Conservation (phyloP, 2,329 filamentous ascomycete species). For the Fusarium pininemorale region DNA sequence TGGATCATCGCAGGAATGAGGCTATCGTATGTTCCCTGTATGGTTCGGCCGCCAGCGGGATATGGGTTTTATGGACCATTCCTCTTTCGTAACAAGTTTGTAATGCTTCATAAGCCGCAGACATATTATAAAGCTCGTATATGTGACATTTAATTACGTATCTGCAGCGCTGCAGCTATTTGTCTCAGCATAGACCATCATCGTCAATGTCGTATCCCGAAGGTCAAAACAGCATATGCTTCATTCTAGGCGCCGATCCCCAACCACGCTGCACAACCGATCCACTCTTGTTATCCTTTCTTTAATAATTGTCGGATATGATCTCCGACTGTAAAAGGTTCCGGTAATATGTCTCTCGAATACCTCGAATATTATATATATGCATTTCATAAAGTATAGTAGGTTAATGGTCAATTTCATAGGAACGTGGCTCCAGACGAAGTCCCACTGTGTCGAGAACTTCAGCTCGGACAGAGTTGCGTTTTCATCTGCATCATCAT, state of each 20-base stretch:
- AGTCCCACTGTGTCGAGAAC: not conserved
- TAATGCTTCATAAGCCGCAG: not conserved
- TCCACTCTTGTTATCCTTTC: not conserved
- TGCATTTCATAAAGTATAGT: not conserved
- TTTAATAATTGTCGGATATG: accelerated
- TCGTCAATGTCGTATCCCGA: not conserved
- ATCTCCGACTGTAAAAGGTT: too few species aligned
- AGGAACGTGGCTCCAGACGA: not conserved
- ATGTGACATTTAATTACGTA: not conserved
- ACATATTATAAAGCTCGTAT: not conserved
- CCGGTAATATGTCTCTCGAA: accelerated
- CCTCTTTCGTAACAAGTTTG: not conserved
- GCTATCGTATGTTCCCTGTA: not conserved
- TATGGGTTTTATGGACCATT: not conserved
- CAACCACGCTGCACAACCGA: not conserved
- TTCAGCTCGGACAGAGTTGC: not conserved
- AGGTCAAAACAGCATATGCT: not conserved
- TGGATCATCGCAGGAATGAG: not conserved
- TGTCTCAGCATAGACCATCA: not conserved
- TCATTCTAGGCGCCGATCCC: not conserved
- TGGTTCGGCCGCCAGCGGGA: not conserved
- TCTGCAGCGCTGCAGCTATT: not conserved
- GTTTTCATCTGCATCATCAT: not conserved
- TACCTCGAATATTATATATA: accelerated
- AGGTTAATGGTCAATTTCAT: not conserved